Evolutionary conservation across 73 alveolate species (phyloP).

Genomic region (Blepharisma japonicum): DNA sequence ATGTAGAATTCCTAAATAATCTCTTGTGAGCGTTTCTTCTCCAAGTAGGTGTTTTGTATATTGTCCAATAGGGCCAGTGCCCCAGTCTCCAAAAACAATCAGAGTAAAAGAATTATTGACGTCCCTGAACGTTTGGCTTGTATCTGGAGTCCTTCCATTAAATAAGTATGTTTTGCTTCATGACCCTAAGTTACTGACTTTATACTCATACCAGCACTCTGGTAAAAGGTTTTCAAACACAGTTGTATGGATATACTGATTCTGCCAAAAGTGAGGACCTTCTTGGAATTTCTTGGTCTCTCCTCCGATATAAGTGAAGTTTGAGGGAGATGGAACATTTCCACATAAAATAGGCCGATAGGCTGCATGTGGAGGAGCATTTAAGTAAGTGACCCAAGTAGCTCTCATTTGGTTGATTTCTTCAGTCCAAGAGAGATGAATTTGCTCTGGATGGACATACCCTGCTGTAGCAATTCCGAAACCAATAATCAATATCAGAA

Average conservation of each 20-base stretch:
- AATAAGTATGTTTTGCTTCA: neutral
- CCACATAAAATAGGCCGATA: slow-evolving; percentile 7
- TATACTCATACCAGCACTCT: neutral
- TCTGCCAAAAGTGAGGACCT: neutral
- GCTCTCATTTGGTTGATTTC: neutral
- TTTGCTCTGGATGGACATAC: slow-evolving; percentile 16
- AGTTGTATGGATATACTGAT: slow-evolving; percentile 4
- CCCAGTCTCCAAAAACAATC: slow-evolving; percentile 26
- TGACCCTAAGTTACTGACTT: neutral
- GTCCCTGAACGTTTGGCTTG: neutral
- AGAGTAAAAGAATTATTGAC: neutral
- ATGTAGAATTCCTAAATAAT: neutral
- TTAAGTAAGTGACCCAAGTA: slow-evolving; percentile 6
- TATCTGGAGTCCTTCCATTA: slow-evolving; percentile 27
- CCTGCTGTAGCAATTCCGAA: neutral
- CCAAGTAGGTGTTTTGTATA: slow-evolving; percentile 9
- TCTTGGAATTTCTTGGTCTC: neutral
- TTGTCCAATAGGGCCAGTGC: slow-evolving; percentile 20
- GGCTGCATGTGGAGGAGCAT: neutral
- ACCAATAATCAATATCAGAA: too few relatives aligned
- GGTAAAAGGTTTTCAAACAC: neutral
- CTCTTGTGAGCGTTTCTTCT: neutral
- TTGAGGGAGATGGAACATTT: neutral
- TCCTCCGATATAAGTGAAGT: neutral
- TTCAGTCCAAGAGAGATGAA: slow-evolving; percentile 21